Evolutionary conservation across 2,329 filamentous ascomycete genomes (phyloP).

Genomic region (Thielaviopsis cerberus): DNA sequence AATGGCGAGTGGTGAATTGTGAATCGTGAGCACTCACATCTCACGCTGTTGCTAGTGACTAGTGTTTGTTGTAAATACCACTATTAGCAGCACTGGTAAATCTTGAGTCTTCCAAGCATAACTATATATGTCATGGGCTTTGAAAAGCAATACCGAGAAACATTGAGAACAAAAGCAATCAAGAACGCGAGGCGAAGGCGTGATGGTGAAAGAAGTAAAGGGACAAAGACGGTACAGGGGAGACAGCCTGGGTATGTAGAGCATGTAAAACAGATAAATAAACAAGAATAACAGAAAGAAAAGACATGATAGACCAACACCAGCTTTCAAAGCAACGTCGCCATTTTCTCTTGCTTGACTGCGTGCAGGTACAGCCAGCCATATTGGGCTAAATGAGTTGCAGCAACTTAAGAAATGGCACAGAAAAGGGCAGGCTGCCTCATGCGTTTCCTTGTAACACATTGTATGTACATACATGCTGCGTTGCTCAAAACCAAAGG

Average conservation of each 20-base stretch:
- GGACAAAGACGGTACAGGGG: no score
- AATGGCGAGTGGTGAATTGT: no score
- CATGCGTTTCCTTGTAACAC: neutral
- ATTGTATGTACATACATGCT: neutral
- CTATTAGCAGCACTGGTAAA: no score
- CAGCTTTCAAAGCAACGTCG: neutral
- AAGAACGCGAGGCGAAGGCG: no score
- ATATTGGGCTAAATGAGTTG: neutral
- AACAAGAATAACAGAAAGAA: neutral
- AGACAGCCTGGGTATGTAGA: neutral
- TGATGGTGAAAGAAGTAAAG: no score
- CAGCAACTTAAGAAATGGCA: neutral
- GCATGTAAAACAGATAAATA: neutral
- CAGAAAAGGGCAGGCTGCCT: neutral
- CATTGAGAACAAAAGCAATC: no score
- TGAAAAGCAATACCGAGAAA: no score
- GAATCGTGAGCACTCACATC: neutral
- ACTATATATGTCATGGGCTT: no score
- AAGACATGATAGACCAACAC: neutral
- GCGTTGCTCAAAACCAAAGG: neutral
- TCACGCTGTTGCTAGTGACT: neutral
- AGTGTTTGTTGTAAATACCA: no score
- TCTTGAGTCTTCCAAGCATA: no score
- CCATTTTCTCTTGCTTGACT: neutral
- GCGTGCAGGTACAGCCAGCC: neutral